A percentile compares a stretch with the other conserved stretches of the same genome.
These are phyloP conservation scores for Lumnitzera racemosa DNA, from an alignment of 345 rosid species.

Conservation along the genomic window DNA sequence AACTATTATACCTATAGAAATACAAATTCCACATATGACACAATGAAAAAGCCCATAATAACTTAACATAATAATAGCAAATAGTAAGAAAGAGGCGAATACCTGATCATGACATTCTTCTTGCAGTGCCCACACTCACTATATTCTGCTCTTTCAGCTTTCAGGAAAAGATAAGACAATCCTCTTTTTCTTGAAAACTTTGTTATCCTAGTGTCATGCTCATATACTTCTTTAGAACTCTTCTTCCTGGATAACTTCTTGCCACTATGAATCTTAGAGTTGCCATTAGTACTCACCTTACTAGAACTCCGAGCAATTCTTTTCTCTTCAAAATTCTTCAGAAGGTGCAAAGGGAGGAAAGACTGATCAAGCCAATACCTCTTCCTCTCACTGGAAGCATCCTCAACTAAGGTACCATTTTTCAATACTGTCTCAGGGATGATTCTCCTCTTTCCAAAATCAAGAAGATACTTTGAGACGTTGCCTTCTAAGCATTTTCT, in stretches of 20 bases:
- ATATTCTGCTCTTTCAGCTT: slow-evolving; percentile 65
- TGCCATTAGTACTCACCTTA: slow-evolving; percentile 35
- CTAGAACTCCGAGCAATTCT: slow-evolving; percentile 51
- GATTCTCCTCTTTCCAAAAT: slow-evolving; percentile 92
- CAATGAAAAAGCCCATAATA: neutral
- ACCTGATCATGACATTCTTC: slow-evolving; percentile 73
- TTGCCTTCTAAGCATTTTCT: slow-evolving; percentile 56
- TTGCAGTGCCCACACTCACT: slow-evolving; percentile 75
- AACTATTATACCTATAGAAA: neutral
- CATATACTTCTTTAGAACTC: slow-evolving; percentile 7
- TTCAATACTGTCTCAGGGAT: slow-evolving; percentile 65
- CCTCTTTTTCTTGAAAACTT: slow-evolving; percentile 42
- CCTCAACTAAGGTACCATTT: slow-evolving; percentile 64
- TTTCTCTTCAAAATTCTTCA: slow-evolving; percentile 93
- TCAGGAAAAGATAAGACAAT: slow-evolving; percentile 70
- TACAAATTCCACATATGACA: neutral
- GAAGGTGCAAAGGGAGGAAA: slow-evolving; percentile 78
- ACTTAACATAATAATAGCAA: neutral
- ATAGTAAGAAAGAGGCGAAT: slow-evolving; percentile 4
- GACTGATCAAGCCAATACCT: slow-evolving; percentile 82
- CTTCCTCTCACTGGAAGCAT: slow-evolving; percentile 84
- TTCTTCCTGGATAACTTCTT: neutral
- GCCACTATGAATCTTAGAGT: slow-evolving; percentile 21
- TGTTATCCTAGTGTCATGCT: slow-evolving; percentile 15
- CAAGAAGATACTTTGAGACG: slow-evolving; percentile 77